Evolutionary conservation across 805 yeast genomes (phyloP).

Genomic region (Starmera dryadoides): DNA sequence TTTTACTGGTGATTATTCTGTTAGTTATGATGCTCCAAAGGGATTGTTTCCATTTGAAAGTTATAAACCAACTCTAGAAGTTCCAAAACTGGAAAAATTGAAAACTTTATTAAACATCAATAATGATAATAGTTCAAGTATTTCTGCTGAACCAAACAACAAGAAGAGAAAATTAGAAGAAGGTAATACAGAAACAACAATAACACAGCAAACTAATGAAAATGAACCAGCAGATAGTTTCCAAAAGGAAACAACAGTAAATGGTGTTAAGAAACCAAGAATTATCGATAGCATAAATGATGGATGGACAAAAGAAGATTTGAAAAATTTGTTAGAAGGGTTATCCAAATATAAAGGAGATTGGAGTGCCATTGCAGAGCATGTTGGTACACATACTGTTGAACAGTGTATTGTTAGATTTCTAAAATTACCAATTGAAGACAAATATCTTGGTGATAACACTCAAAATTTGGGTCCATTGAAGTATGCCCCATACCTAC

Average conservation of each 20-base stretch:
- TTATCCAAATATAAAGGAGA: constrained; percentile 58
- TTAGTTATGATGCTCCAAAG: constrained; percentile 81
- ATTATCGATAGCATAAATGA: constrained; percentile 28
- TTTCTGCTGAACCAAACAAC: constrained; percentile 21
- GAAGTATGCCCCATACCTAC: constrained; percentile 76
- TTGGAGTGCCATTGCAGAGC: constrained; percentile 71
- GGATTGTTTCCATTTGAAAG: constrained; percentile 90
- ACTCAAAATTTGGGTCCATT: constrained; percentile 52
- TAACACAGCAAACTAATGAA: constrained; percentile 21
- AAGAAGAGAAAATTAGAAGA: constrained; percentile 9
- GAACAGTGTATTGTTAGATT: constrained; percentile 79
- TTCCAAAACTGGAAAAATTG: constrained; percentile 34
- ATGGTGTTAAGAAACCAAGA: constrained; percentile 26
- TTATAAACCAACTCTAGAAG: constrained; percentile 53
- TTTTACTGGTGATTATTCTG: constrained; percentile 67
- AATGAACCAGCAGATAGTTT: constrained; percentile 9
- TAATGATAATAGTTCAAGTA: too few species aligned
- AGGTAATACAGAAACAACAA: neutral
- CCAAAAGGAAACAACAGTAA: constrained; percentile 6
- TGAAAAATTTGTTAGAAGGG: constrained; percentile 55
- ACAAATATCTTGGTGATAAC: constrained; percentile 46
- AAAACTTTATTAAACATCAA: constrained; percentile 24
- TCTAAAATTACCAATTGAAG: constrained; percentile 76
- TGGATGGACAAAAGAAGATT: constrained; percentile 64
- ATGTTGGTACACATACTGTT: constrained; percentile 61